phyloP scores from a whole-genome alignment of 306 rosid genomes.

The Cucurbita argyrosperma region DNA sequence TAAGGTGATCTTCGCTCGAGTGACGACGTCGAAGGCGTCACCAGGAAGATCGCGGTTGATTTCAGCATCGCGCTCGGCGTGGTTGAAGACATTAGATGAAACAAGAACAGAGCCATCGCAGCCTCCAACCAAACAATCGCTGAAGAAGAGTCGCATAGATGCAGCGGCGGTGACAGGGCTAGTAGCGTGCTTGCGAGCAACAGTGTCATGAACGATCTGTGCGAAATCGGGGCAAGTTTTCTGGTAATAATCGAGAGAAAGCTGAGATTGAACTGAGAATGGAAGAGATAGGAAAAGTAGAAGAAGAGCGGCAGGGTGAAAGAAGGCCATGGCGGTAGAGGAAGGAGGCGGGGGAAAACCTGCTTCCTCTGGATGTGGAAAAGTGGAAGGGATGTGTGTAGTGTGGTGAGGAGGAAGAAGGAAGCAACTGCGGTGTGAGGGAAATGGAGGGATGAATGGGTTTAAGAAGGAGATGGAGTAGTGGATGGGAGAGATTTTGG shows the following conservation, averaged over 20 bases:
- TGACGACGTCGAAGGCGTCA: slow-evolving; percentile 31
- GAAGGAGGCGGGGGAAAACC: not conserved
- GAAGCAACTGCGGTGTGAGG: not conserved
- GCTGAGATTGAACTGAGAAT: slow-evolving; percentile 11
- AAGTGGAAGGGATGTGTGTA: not conserved
- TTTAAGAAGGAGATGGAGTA: not conserved
- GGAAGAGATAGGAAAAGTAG: not conserved
- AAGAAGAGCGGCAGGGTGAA: not conserved
- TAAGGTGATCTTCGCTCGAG: slow-evolving; percentile 20
- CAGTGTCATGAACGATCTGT: slow-evolving; percentile 19
- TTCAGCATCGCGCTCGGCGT: slow-evolving; percentile 34
- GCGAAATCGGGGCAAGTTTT: slow-evolving; percentile 27
- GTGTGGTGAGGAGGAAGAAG: not conserved
- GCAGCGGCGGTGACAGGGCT: slow-evolving; percentile 36
- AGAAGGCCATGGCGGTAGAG: not conserved
- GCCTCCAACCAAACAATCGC: slow-evolving; percentile 36
- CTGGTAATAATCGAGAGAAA: slow-evolving; percentile 22
- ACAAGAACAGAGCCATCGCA: slow-evolving; percentile 35
- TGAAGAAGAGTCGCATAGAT: slow-evolving; percentile 29
- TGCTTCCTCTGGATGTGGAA: slow-evolving; percentile 4
- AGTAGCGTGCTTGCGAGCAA: slow-evolving; percentile 13
- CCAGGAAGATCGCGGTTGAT: slow-evolving; percentile 31
- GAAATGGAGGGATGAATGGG: not conserved
- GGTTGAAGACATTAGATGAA: slow-evolving; percentile 19
- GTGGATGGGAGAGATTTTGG: slow-evolving; percentile 2